Conservation (phyloP, 1,284 basidiomycete species). For the Ganoderma lingzhi region DNA sequence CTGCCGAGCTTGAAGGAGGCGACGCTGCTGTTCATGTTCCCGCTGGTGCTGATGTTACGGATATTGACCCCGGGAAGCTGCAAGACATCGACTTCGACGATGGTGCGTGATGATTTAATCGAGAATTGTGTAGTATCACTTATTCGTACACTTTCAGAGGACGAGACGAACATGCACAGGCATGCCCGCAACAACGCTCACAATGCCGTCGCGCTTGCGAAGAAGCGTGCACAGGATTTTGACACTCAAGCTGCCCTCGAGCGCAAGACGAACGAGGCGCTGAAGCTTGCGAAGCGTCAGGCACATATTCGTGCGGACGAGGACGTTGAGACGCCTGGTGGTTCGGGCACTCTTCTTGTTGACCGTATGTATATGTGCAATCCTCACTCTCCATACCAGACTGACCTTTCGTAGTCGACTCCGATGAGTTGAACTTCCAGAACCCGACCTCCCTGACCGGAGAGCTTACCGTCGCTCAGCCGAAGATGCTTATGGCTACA, state of each 20-base stretch:
- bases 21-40: slow-evolving; percentile 59
- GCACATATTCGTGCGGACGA: slow-evolving; percentile 62
- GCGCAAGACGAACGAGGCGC: slow-evolving; percentile 81
- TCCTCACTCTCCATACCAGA: slow-evolving; percentile 5
- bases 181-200: slow-evolving; percentile 94
- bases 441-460: slow-evolving; percentile 96
- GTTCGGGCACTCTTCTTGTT: slow-evolving; percentile 54
- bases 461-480: slow-evolving; percentile 88
- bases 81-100: slow-evolving; percentile 95
- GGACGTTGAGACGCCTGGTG: slow-evolving; percentile 45
- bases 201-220: slow-evolving; percentile 86
- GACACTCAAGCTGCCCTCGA: slow-evolving; percentile 85
- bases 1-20: slow-evolving; percentile 86
- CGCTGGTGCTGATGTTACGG: slow-evolving; percentile 66
- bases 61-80: slow-evolving; percentile 61
- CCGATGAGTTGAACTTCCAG: slow-evolving; percentile 99
- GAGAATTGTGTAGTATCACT: neutral
- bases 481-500: slow-evolving; percentile 96
- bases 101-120: slow-evolving; percentile 57
- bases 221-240: slow-evolving; percentile 85
- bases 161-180: slow-evolving; percentile 88
- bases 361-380: slow-evolving; percentile 57
- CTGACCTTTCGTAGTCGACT: slow-evolving; percentile 70
- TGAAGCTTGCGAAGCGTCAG: slow-evolving; percentile 73
- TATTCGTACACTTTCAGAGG: slow-evolving; percentile 60